These are phyloP conservation scores for Bipolaris victoriae DNA, from an alignment of 2,329 filamentous ascomycete species.

Conservation along the genomic window DNA sequence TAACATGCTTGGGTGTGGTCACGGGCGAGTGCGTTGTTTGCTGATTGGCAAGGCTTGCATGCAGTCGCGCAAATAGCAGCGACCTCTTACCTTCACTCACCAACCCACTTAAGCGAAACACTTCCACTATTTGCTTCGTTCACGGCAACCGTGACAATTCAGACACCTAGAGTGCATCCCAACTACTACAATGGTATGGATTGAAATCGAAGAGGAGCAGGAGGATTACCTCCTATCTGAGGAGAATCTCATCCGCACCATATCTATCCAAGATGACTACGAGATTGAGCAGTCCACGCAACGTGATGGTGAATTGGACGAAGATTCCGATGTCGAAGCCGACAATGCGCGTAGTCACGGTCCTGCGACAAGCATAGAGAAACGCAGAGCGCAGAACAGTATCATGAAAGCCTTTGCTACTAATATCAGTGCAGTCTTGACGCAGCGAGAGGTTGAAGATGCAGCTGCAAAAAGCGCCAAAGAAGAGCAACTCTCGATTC, in stretches of 20 bases:
- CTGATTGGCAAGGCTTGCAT: slow-evolving; percentile 10
- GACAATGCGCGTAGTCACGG: slow-evolving; percentile 29
- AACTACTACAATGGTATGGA: slow-evolving; percentile 25
- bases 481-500: slow-evolving; percentile 59
- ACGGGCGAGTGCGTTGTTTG: slow-evolving; percentile 26
- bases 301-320: slow-evolving; percentile 13
- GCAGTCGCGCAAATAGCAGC: slow-evolving; percentile 17
- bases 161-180: background rate
- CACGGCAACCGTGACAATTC: background rate
- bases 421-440: slow-evolving; percentile 52
- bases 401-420: slow-evolving; percentile 52
- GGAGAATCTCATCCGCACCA: slow-evolving; percentile 10
- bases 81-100: slow-evolving; percentile 10
- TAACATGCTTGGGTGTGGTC: background rate
- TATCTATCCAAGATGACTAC: slow-evolving; percentile 10
- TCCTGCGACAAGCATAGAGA: slow-evolving; percentile 44
- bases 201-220: slow-evolving; percentile 26
- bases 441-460: slow-evolving; percentile 48
- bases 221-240: slow-evolving; percentile 23
- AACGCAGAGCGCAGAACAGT: slow-evolving; percentile 50
- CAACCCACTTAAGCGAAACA: background rate
- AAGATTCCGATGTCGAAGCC: slow-evolving; percentile 34
- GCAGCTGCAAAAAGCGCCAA: slow-evolving; percentile 44
- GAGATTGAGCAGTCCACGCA: background rate
- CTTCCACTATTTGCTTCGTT: background rate